These are phyloP conservation scores for Eucalyptus shirleyi DNA, from an alignment of 345 rosid genomes.

Conservation along the genomic window DNA sequence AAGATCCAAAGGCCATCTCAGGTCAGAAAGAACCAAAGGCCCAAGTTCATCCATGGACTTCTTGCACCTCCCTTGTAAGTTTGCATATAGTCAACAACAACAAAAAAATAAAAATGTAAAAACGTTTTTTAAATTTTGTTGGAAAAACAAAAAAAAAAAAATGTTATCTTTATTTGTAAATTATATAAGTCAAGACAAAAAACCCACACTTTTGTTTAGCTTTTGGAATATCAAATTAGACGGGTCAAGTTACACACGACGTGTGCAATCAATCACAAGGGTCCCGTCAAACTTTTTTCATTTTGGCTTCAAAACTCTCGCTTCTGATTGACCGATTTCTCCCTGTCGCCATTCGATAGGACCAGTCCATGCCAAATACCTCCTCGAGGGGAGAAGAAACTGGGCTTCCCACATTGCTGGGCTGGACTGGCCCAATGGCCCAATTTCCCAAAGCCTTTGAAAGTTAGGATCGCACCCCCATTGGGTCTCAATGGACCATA, in stretches of 20 bases:
- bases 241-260: accelerated
- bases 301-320: not conserved
- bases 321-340: not conserved
- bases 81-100: not conserved
- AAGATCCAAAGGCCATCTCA: not conserved
- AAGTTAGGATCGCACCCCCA: not conserved
- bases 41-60: not conserved
- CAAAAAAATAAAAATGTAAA: not conserved
- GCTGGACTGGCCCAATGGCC: not conserved
- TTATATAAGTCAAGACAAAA: not conserved
- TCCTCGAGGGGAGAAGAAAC: not conserved
- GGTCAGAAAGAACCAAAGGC: not conserved
- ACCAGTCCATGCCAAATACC: not conserved
- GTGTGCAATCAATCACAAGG: not conserved
- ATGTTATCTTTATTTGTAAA: not conserved
- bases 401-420: not conserved
- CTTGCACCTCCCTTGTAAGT: not conserved
- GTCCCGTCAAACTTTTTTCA: not conserved
- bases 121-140: not conserved
- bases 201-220: not conserved
- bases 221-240: not conserved
- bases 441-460: not conserved
- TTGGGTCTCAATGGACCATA: not conserved
- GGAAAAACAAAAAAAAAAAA: not conserved
- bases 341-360: not conserved